phyloP scores from a whole-genome alignment of 352 stramenopile genomes.

The Peronospora destructor region DNA sequence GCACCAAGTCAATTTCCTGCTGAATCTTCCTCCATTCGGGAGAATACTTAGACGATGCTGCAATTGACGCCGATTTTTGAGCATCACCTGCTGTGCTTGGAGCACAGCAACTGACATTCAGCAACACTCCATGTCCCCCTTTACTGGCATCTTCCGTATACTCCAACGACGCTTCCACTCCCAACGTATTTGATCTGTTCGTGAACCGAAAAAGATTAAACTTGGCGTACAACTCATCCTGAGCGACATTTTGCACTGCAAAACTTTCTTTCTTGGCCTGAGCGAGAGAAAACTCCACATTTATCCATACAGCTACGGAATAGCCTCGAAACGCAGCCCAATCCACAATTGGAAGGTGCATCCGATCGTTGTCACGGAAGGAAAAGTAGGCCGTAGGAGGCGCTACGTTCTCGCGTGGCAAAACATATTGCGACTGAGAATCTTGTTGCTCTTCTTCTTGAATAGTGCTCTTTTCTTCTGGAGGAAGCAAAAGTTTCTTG shows the following conservation, averaged over 20 bases:
- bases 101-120: constrained; percentile 54
- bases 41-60: constrained; percentile 17
- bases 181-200: constrained; percentile 60
- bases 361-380: constrained; percentile 52
- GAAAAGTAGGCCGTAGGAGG: constrained; percentile 60
- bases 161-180: constrained; percentile 64
- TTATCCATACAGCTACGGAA: constrained; percentile 70
- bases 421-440: constrained; percentile 27
- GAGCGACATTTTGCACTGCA: constrained; percentile 2
- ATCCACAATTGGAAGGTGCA: constrained; percentile 71
- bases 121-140: constrained; percentile 21
- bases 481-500: constrained; percentile 25
- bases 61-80: constrained; percentile 31
- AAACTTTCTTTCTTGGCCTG: constrained; percentile 15
- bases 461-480: constrained; percentile 8
- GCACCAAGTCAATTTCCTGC: constrained; percentile 29
- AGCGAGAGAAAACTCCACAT: constrained; percentile 33
- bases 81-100: constrained; percentile 21
- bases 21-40: constrained; percentile 64
- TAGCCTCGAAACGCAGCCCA: constrained; percentile 77
- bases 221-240: constrained; percentile 26
- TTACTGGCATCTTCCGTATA: constrained; percentile 29
- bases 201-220: constrained; percentile 73
- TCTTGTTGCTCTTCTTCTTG: constrained; percentile 11
- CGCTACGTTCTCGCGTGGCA: constrained; percentile 26